These are phyloP conservation scores for Plasmodium vivax DNA, from an alignment of 169 alveolate genomes.

Conservation along the genomic window DNA sequence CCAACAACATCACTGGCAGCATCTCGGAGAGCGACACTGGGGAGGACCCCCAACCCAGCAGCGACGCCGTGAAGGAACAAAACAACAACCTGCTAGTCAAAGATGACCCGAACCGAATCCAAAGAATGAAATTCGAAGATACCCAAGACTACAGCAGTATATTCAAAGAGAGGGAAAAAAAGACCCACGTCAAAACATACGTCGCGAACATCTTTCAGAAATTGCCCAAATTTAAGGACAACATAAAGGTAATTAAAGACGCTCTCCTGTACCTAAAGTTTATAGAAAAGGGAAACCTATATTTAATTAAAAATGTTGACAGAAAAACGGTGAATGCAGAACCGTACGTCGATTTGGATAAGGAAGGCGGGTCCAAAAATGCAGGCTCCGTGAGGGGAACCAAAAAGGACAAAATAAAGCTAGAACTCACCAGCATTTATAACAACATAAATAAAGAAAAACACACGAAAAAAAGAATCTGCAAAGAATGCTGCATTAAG, in stretches of 20 bases:
- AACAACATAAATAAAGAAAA: slow-evolving; percentile 71
- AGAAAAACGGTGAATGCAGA: slow-evolving; percentile 41
- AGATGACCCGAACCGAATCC: slow-evolving; percentile 69
- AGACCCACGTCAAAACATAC: slow-evolving; percentile 27
- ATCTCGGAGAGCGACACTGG: background rate
- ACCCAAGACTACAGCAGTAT: slow-evolving; percentile 43
- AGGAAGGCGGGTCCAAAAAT: slow-evolving; percentile 14
- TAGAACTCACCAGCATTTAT: slow-evolving; percentile 63
- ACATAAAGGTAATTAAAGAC: slow-evolving; percentile 57
- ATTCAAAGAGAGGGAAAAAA: slow-evolving; percentile 63
- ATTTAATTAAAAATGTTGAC: slow-evolving; percentile 64
- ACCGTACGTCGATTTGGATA: slow-evolving; percentile 61
- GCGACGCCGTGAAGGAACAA: slow-evolving; percentile 6
- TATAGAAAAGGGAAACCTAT: slow-evolving; percentile 66
- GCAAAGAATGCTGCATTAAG: slow-evolving; percentile 70
- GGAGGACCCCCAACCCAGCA: slow-evolving; percentile 5
- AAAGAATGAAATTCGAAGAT: slow-evolving; percentile 45
- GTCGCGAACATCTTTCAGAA: slow-evolving; percentile 56
- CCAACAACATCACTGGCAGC: background rate
- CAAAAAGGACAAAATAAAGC: slow-evolving; percentile 48
- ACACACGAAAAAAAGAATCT: slow-evolving; percentile 71
- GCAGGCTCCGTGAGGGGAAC: slow-evolving; percentile 47
- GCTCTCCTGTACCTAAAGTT: slow-evolving; percentile 63
- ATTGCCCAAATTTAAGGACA: slow-evolving; percentile 63
- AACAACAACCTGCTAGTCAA: slow-evolving; percentile 30